Conservation (phyloP, 2,329 filamentous ascomycete species). For the Hypoxylon sp. region DNA sequence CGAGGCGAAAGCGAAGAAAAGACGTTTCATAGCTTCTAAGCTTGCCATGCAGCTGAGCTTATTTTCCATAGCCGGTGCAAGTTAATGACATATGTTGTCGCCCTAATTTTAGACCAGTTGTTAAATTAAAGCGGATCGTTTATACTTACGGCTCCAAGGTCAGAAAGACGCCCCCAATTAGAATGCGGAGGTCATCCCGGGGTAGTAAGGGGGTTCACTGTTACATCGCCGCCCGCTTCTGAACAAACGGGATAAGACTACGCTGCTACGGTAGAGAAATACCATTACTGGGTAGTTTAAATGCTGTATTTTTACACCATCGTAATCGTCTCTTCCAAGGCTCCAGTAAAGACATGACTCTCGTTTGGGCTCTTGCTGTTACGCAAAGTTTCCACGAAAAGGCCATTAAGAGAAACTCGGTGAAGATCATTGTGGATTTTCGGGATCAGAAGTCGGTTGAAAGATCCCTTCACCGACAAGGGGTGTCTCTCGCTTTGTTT, state of each 20-base stretch:
- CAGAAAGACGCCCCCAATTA: background rate
- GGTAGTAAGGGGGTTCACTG: conserved; percentile 9
- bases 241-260: conserved; percentile 1
- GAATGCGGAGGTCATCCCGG: conserved; percentile 25
- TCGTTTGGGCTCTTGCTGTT: background rate
- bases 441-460: background rate
- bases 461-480: background rate
- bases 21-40: conserved; percentile 6
- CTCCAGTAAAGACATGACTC: background rate
- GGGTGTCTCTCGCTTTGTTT: background rate
- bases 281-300: conserved; percentile 1
- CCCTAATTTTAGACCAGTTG: conserved; percentile 33
- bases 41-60: background rate
- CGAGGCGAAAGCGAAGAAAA: conserved; percentile 5
- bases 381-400: background rate
- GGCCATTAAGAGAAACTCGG: background rate
- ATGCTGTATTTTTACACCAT: background rate
- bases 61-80: background rate
- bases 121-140: conserved; percentile 22
- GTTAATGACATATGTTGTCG: conserved; percentile 4
- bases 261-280: background rate
- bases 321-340: conserved; percentile 1
- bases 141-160: background rate
- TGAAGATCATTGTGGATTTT: background rate
- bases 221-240: conserved; percentile 21